phyloP scores from a whole-genome alignment of 441 rosid species.

The Gossypium aridum region DNA sequence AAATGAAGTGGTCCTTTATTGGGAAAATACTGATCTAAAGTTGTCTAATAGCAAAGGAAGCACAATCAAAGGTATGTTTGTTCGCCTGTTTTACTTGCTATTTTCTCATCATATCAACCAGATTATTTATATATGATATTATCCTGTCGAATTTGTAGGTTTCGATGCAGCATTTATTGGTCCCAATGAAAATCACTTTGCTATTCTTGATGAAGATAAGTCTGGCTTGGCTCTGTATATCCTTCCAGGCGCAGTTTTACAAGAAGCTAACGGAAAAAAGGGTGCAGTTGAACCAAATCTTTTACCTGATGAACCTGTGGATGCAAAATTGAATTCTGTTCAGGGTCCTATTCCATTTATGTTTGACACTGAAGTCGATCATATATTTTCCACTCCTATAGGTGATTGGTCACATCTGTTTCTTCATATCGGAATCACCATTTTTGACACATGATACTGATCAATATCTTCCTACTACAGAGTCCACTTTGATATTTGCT shows the following conservation, averaged over 20 bases:
- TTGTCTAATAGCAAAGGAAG: constrained; percentile 69
- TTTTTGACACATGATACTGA: constrained; percentile 26
- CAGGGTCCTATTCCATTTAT: constrained; percentile 79
- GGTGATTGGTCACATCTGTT: constrained; percentile 45
- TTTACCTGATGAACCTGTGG: constrained; percentile 38
- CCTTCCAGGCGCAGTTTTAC: constrained; percentile 66
- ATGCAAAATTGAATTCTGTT: constrained; percentile 51
- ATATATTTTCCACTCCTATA: constrained; percentile 91
- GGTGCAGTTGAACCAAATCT: constrained; percentile 43
- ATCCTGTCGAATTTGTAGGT: constrained; percentile 37
- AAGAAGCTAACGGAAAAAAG: constrained; percentile 62
- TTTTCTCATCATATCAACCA: constrained; percentile 9
- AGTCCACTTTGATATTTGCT: constrained; percentile 91
- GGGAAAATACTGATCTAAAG: constrained; percentile 79
- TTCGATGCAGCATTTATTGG: constrained; percentile 95
- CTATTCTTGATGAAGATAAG: constrained; percentile 90
- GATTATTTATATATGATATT: constrained; percentile 18
- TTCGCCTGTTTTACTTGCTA: not conserved
- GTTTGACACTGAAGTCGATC: constrained; percentile 96
- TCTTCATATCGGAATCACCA: constrained; percentile 12
- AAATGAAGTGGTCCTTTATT: constrained; percentile 84
- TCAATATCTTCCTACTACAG: constrained; percentile 40
- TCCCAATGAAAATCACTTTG: constrained; percentile 81
- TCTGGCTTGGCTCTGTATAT: constrained; percentile 74
- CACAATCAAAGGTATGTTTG: constrained; percentile 63